Conservation (phyloP, 164 flowering plant species). For the Liquidambar formosana region DNA sequence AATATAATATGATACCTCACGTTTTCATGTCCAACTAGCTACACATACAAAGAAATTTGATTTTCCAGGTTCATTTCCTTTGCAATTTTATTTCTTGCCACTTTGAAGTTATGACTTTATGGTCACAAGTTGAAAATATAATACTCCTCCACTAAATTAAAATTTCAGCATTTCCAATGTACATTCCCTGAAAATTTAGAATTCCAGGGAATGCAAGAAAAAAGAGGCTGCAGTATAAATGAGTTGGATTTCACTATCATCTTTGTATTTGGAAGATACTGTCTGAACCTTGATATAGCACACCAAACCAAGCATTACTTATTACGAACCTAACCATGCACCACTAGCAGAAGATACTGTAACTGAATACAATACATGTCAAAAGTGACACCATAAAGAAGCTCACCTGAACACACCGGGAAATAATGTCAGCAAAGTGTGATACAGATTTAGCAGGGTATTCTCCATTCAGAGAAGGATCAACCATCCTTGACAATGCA, state of each 20-base stretch:
- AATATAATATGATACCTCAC: not conserved
- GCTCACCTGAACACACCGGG: conserved; percentile 84
- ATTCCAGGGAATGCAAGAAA: not conserved
- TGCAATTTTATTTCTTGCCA: not conserved
- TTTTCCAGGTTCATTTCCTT: not conserved
- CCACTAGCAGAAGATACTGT: not conserved
- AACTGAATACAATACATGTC: not conserved
- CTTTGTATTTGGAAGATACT: not conserved
- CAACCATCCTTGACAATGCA: conserved; percentile 87
- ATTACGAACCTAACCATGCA: not conserved
- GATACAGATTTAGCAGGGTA: conserved; percentile 88
- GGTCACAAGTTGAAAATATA: not conserved
- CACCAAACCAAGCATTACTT: not conserved
- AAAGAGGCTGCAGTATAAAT: not conserved
- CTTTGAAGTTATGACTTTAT: not conserved
- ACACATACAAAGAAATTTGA: not conserved
- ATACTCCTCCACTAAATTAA: not conserved
- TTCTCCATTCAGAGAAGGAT: conserved; percentile 73
- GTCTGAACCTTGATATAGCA: not conserved
- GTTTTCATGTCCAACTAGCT: not conserved
- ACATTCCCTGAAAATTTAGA: not conserved
- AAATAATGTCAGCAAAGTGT: conserved; percentile 82
- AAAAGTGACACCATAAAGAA: conserved; percentile 3
- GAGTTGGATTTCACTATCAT: not conserved
- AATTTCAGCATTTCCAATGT: not conserved